These are phyloP conservation scores for Aspergillus niger DNA, from an alignment of 2,329 filamentous ascomycete species.

Conservation along the genomic window DNA sequence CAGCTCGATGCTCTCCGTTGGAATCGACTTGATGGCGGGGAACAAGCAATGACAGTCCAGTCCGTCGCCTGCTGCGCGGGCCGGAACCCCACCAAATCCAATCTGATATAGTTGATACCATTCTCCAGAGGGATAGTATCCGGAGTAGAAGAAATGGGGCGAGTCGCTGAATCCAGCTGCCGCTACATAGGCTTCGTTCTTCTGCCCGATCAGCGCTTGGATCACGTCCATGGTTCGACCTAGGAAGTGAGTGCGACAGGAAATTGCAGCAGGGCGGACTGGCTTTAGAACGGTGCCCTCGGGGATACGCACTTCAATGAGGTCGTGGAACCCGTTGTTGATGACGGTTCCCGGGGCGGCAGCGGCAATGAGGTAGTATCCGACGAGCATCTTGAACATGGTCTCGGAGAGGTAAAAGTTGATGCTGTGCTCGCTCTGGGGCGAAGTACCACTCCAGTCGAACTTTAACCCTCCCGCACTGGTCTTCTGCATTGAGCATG, in stretches of 20 bases:
- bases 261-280: constrained; percentile 50
- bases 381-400: constrained; percentile 57
- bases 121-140: constrained; percentile 51
- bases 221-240: constrained; percentile 54
- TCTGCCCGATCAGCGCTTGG: constrained; percentile 53
- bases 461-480: constrained; percentile 47
- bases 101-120: constrained; percentile 56
- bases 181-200: constrained; percentile 49
- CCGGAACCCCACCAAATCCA: constrained; percentile 53
- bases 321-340: constrained; percentile 55
- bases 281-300: constrained; percentile 50
- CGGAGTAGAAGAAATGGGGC: constrained; percentile 55
- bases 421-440: constrained; percentile 50
- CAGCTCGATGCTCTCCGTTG: constrained; percentile 52
- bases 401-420: constrained; percentile 54
- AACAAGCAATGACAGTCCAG: constrained; percentile 55
- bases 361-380: constrained; percentile 51
- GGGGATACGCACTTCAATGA: constrained; percentile 52
- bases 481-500: constrained; percentile 50
- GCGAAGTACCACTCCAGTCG: constrained; percentile 53
- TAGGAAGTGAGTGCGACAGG: constrained; percentile 52
- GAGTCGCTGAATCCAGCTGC: constrained; percentile 56
- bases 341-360: constrained; percentile 52
- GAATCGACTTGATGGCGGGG: constrained; percentile 54
- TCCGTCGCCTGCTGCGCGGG: constrained; percentile 51